Percentiles rank a stretch among this genome's conserved stretches.
Conservation (phyloP, 2,329 filamentous ascomycete species). For the Botryotinia convoluta region DNA sequence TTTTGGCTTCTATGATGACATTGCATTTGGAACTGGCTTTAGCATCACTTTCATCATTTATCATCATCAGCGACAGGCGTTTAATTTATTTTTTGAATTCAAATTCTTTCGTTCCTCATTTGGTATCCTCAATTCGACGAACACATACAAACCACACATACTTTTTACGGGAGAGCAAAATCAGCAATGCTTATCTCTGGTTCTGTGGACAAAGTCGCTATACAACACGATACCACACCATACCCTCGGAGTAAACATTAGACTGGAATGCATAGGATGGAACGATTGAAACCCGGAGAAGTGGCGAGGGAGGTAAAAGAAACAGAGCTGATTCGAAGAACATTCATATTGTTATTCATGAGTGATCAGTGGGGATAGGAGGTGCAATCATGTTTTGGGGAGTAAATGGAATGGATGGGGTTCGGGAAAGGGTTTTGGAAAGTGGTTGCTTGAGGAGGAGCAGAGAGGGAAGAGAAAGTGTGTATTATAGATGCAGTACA, state of each 20-base stretch:
- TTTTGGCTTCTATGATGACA: slow-evolving; percentile 17
- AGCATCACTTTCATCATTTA: slow-evolving; percentile 16
- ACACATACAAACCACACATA: slow-evolving; percentile 1
- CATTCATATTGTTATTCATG: neutral
- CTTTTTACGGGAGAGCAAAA: neutral
- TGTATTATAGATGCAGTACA: slow-evolving; percentile 13
- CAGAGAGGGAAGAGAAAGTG: slow-evolving; percentile 15
- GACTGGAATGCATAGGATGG: slow-evolving; percentile 6
- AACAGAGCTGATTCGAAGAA: neutral
- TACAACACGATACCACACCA: slow-evolving; percentile 5
- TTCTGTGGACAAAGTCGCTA: neutral
- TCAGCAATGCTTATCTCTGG: neutral
- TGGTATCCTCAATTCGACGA: slow-evolving; percentile 4
- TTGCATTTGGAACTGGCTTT: slow-evolving; percentile 13
- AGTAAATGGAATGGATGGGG: slow-evolving; percentile 7
- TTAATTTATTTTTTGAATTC: slow-evolving; percentile 14
- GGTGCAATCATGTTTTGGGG: slow-evolving; percentile 7
- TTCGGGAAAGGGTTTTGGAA: neutral
- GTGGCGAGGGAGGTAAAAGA: neutral
- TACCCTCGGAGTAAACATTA: neutral
- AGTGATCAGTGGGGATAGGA: neutral
- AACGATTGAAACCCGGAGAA: neutral
- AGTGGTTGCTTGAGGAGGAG: neutral
- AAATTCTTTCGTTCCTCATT: slow-evolving; percentile 15
- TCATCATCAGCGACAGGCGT: slow-evolving; percentile 20